Conservation (phyloP, 2,329 filamentous ascomycete genomes). For the Fusarium metavorans region DNA sequence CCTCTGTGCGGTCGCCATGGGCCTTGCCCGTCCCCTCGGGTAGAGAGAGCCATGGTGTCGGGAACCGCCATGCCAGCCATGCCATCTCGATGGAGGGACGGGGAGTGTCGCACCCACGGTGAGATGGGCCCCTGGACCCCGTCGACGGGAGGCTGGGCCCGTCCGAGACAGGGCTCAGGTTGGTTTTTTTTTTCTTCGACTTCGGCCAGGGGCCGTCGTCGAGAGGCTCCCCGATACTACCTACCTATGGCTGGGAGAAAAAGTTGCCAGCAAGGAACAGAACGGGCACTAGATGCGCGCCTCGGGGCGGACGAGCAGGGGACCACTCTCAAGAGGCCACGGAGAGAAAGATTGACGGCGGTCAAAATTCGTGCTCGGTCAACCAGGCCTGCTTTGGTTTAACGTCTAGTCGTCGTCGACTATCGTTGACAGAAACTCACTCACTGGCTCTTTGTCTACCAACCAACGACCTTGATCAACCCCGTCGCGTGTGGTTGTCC, state of each 20-base stretch:
- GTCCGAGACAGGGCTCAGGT: slow-evolving; percentile 30
- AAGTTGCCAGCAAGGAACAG: slow-evolving; percentile 20
- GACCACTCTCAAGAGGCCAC: slow-evolving; percentile 9
- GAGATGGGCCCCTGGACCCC: slow-evolving; percentile 29
- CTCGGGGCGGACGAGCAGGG: slow-evolving; percentile 33
- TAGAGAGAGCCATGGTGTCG: slow-evolving; percentile 32
- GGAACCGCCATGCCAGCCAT: slow-evolving; percentile 23
- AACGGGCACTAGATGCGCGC: slow-evolving; percentile 30
- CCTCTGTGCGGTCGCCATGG: slow-evolving; percentile 8
- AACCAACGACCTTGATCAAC: slow-evolving; percentile 15
- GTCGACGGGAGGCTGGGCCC: slow-evolving; percentile 32
- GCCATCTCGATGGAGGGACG: slow-evolving; percentile 6
- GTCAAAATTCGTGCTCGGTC: slow-evolving; percentile 21
- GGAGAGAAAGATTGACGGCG: slow-evolving; percentile 12
- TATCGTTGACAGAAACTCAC: not conserved
- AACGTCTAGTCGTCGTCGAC: not conserved
- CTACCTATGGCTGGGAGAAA: slow-evolving; percentile 2
- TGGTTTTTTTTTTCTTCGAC: not conserved
- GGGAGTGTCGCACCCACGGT: not conserved
- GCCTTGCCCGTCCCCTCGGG: slow-evolving; percentile 26
- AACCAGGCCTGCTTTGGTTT: slow-evolving; percentile 29
- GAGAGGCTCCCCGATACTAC: slow-evolving; percentile 2
- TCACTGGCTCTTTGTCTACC: not conserved
- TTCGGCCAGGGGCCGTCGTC: slow-evolving; percentile 15
- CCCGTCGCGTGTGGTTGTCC: slow-evolving; percentile 25